Evolutionary conservation across 257 asterid species (phyloP), one percentile per base, ranked within the genome.

Genomic region (Plantago major): DNA sequence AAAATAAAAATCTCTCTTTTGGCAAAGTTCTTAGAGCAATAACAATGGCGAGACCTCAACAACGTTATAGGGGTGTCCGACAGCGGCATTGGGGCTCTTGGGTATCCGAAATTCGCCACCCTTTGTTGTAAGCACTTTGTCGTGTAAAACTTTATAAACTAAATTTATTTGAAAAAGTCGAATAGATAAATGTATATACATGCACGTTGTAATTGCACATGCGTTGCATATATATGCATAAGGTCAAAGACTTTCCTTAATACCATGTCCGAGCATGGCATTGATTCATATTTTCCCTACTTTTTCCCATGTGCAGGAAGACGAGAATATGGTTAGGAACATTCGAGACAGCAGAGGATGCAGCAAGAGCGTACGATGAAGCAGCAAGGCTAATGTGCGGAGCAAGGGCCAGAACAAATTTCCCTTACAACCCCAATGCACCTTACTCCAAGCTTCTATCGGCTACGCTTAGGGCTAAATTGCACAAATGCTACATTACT

Each of bases 31-130:
- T 3, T 4, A 15, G 7, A 52, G 22, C 57, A 22, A 11, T 15
- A 38, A 11, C 22, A 67, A 86, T 86, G 95, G 81, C 74, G 19
- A 65, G 81, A 73, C 76, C 78, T 0, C 89, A 83, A 58, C 91
- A 78, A 17, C 78, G 88, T 2, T 86, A 73, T 60, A 86, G 94
- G 11, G 96, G 96, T 22, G 94, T 87, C 52, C 84, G 96, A 18
- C 96, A 87, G 33, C 75, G 96, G 10, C 96, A 81, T 22, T 84
- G 94, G 96, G 96, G 96, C 26, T 87, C 95, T 45, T 87, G 96
- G 96, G 94, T 84, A 19, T 82, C 96, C 11, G 96, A 87, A 75
- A 87, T 87, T 46, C 96, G 94, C 9, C 96, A 84, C 55, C 96
- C 96, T 43, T 59, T 83, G 37, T 55, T 87, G 96, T 84, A 79